Evolutionary conservation across 495 filamentous ascomycete genomes (phyloP).

Genomic region (Penicillium steckii): DNA sequence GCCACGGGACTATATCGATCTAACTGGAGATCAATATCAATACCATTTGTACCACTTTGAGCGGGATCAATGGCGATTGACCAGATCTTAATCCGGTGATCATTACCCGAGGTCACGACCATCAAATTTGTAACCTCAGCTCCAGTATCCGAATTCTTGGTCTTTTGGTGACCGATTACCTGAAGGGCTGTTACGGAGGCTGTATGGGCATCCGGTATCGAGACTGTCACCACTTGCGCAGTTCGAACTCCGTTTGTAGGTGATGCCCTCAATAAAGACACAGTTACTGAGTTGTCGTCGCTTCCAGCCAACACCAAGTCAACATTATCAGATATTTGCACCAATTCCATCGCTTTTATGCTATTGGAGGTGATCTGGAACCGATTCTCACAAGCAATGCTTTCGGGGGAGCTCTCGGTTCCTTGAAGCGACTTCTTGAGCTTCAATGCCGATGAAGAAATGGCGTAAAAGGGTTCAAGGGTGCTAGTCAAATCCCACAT

Average conservation of each 20-base stretch:
- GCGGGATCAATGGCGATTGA: constrained; percentile 38
- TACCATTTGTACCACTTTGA: constrained; percentile 27
- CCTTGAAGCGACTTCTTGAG: constrained; percentile 18
- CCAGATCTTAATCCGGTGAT: constrained; percentile 83
- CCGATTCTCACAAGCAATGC: constrained; percentile 33
- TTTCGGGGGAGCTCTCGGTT: constrained; percentile 14
- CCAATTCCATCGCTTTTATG: constrained; percentile 57
- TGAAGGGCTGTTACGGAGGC: constrained; percentile 71
- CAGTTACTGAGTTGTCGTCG: constrained; percentile 75
- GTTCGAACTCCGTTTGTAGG: constrained; percentile 6
- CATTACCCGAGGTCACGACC: constrained; percentile 69
- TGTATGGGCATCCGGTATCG: constrained; percentile 74
- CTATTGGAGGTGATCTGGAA: constrained; percentile 70
- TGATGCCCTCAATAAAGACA: constrained; percentile 46
- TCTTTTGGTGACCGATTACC: constrained; percentile 30
- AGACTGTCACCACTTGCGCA: constrained; percentile 40
- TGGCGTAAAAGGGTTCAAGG: constrained; percentile 31
- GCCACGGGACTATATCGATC: constrained; percentile 64
- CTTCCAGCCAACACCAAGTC: constrained; percentile 70
- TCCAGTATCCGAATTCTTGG: background rate
- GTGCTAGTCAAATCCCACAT: constrained; percentile 48
- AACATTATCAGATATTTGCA: constrained; percentile 24
- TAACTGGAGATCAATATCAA: constrained; percentile 41
- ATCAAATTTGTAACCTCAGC: constrained; percentile 12
- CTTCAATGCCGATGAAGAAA: constrained; percentile 18